Percentiles rank a stretch among this genome's conserved stretches.
phyloP scores from a whole-genome alignment of 108 stramenopile species.

The Skeletonema tropicum region DNA sequence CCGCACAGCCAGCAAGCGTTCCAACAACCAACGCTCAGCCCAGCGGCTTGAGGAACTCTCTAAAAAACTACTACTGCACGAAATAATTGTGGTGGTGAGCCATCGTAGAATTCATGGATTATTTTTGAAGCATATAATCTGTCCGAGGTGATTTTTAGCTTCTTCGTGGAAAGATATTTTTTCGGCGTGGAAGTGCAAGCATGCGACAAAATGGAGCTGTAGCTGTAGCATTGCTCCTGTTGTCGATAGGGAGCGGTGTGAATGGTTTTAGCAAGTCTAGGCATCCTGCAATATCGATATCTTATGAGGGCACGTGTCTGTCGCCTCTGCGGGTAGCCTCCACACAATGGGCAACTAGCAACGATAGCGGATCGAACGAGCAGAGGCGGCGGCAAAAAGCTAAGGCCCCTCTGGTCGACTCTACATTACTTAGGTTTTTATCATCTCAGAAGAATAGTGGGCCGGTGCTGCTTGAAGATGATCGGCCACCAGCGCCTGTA shows the following conservation, averaged over 20 bases:
- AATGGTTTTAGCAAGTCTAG: conserved; percentile 13
- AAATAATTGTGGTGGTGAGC: background rate
- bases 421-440: conserved; percentile 68
- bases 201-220: background rate
- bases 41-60: background rate
- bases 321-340: conserved; percentile 41
- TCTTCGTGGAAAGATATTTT: background rate
- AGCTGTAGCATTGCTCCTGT: background rate
- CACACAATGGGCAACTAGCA: conserved; percentile 37
- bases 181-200: background rate
- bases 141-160: background rate
- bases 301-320: conserved; percentile 7
- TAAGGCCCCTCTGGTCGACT: conserved; percentile 76
- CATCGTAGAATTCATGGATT: background rate
- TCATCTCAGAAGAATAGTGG: conserved; percentile 53
- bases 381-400: conserved; percentile 19
- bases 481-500: background rate
- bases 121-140: background rate
- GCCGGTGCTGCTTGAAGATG: conserved; percentile 7
- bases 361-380: conserved; percentile 18
- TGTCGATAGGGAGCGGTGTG: background rate
- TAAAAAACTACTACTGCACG: no score
- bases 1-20: background rate
- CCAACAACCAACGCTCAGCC: background rate
- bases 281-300: background rate